Evolutionary conservation across 192 early-diverging fungal genomes (phyloP), one percentile per base, ranked within the genome.

Genomic region (Paraglomus occultum): DNA sequence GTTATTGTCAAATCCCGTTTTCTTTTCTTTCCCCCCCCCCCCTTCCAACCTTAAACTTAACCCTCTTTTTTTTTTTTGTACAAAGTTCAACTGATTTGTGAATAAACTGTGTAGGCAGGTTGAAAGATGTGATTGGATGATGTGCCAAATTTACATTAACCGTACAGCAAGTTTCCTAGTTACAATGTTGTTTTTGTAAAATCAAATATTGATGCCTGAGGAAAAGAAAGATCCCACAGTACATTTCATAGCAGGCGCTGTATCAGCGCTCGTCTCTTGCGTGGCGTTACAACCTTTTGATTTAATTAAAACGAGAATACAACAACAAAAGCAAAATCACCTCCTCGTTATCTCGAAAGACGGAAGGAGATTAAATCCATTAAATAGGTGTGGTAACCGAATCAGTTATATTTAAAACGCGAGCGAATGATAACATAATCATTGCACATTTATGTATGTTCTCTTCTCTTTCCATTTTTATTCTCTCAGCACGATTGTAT

Each of bases 241-340:
- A 7, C 92, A 95, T 72, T 74, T 94, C 51, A 59, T 85, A 10
- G 90, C 87, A 0, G 95, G 95, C 1, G 94, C 87, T 0, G 39
- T 92, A 11, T 91, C 90, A 4, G 93, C 92, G 10, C 71, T 94
- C 49, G 78, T 85, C 8, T 86, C 92, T 12, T 94, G 94, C 50
- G 74, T 92, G 17, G 63, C 88, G 44, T 82, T 97, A 40, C 95
- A 97, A 74, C 95, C 95, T 0, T 86, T 97, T 22, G 95, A 97
- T 74, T 79, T 97, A 46, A 72, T 93, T 64, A 93, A 93, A 68
- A 93, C 91, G 0, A 85, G 91, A 0, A 69, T 93, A 17, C 91
- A 93, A 63, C 90, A 91, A 67, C 80, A 84, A 69, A 73, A 76
- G 54, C 83, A 87, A 64, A 77, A 80, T 47, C 81, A 84, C 66